Evolutionary conservation across 352 stramenopile genomes (phyloP), one percentile per base, ranked within the genome.

Genomic region (Peronospora tabacina): DNA sequence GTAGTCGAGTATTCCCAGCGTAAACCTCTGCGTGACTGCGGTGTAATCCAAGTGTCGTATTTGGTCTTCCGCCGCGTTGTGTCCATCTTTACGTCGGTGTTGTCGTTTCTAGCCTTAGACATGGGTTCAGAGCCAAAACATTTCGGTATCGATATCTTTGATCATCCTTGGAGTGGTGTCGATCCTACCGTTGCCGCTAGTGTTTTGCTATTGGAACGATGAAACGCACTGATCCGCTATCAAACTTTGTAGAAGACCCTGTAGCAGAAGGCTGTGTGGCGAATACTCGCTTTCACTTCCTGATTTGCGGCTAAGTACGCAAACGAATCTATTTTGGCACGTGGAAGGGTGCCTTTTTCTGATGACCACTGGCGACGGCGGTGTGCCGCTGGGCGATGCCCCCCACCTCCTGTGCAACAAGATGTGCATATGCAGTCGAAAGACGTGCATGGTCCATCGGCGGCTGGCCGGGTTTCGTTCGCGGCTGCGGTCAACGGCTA

Each of bases 211-310:
- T 63, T 87, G 72, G 72, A 71, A 78, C 26, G 75, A 87, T n/a
- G 66, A 87, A 22, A 51, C 69, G 36, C 82, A 84, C 55, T 80
- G 56, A 72, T 79, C 26, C 75, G 72, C 32, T 73, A 61, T 13
- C 66, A 79, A 44, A 82, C 79, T 45, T 61, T 82, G 44, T 85
- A 71, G 75, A 87, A 85, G 59, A 82, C 83, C 62, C 82, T 83
- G 63, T 68, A 84, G 59, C 75, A 87, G 54, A 84, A 85, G 49
- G 75, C 71, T 7, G 72, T 87, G 63, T 85, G 75, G 72, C 68
- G 67, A 19, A 75, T 83, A 46, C 53, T 87, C 11, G 68, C 66
- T 33, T 86, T 86, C 53, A 77, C 81, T 47, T 73, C 62, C n/a
- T n/a, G n/a, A n/a, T n/a, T n/a, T n/a, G n/a, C n/a, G n/a, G n/a